A percentile compares a stretch with the other conserved stretches of the same genome.
phyloP scores from a whole-genome alignment of 192 early-diverging fungal genomes.

The Backusella westeae region DNA sequence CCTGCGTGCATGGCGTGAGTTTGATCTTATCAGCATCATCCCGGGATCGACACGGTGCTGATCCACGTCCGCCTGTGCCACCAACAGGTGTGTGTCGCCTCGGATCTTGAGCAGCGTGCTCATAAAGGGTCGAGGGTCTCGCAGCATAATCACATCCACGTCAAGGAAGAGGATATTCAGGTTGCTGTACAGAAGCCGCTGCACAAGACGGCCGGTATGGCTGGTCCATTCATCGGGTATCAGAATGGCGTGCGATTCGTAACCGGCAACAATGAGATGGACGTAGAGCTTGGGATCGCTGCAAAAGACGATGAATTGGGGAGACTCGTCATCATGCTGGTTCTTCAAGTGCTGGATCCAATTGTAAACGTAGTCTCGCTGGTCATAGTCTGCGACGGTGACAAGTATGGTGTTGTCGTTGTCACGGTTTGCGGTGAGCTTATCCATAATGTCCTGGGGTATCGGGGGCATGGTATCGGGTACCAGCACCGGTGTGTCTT shows the following conservation, averaged over 20 bases:
- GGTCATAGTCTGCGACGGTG: conserved; percentile 25
- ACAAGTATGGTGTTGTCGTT: conserved; percentile 10
- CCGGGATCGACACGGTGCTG: conserved; percentile 24
- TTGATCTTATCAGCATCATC: conserved; percentile 25
- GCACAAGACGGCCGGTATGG: conserved; percentile 20
- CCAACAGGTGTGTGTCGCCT: conserved; percentile 18
- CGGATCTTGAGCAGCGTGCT: conserved; percentile 15
- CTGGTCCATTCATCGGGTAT: conserved; percentile 30
- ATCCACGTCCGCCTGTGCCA: conserved; percentile 19
- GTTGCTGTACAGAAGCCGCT: conserved; percentile 23
- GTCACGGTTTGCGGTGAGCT: conserved; percentile 5
- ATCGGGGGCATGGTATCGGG: conserved; percentile 8
- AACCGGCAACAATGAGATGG: conserved; percentile 19
- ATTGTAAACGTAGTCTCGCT: conserved; percentile 30
- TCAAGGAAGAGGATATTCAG: conserved; percentile 28
- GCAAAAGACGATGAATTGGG: conserved; percentile 29
- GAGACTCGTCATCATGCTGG: background rate
- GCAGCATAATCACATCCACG: conserved; percentile 25
- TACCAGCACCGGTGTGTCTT: conserved; percentile 2
- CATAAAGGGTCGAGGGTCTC: conserved; percentile 19
- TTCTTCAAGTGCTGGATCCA: conserved; percentile 31
- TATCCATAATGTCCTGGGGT: conserved; percentile 1
- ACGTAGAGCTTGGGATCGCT: conserved; percentile 24
- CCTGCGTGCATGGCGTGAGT: conserved; percentile 11
- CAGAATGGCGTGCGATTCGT: conserved; percentile 17